A percentile compares a stretch with the other conserved stretches of the same genome.
Conservation (phyloP, 495 filamentous ascomycete genomes). For the Penicillium coprophilum region DNA sequence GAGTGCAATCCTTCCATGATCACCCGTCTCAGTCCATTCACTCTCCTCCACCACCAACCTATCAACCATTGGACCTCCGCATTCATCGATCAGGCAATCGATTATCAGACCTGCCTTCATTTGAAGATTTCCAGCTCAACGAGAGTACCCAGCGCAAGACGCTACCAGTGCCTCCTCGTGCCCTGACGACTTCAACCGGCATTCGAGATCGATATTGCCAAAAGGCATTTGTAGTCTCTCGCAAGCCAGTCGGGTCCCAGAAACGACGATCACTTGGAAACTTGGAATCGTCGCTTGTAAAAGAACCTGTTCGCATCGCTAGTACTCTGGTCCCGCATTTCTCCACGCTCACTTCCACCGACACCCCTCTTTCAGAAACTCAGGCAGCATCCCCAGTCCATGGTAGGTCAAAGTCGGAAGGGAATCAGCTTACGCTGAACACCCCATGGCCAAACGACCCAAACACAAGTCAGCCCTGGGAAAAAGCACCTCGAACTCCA, state of each 20-base stretch:
- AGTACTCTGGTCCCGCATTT: constrained; percentile 46
- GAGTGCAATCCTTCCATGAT: constrained; percentile 40
- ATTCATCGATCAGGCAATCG: constrained; percentile 66
- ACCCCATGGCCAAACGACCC: constrained; percentile 4
- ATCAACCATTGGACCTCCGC: constrained; percentile 72
- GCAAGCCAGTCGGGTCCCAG: constrained; percentile 45
- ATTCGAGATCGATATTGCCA: constrained; percentile 26
- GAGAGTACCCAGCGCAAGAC: constrained; percentile 21
- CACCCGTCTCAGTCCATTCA: constrained; percentile 14
- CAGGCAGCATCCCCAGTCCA: constrained; percentile 14
- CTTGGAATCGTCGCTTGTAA: constrained; percentile 25
- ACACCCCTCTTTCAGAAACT: constrained; percentile 15
- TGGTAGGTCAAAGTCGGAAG: constrained; percentile 16
- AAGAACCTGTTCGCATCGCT: constrained; percentile 20
- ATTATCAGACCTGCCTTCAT: constrained; percentile 58
- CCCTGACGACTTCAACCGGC: constrained; percentile 25
- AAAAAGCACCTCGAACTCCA: constrained; percentile 14
- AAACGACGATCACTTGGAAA: constrained; percentile 35
- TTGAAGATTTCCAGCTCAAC: constrained; percentile 36
- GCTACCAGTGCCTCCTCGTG: constrained; percentile 31
- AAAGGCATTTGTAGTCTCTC: constrained; percentile 35
- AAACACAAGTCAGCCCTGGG: neutral
- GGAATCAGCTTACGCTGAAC: constrained; percentile 13
- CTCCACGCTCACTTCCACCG: constrained; percentile 26
- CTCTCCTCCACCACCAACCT: constrained; percentile 32